A percentile compares a stretch with the other conserved stretches of the same genome.
Conservation (phyloP, 768 basidiomycete species). For the Inosperma sp. region DNA sequence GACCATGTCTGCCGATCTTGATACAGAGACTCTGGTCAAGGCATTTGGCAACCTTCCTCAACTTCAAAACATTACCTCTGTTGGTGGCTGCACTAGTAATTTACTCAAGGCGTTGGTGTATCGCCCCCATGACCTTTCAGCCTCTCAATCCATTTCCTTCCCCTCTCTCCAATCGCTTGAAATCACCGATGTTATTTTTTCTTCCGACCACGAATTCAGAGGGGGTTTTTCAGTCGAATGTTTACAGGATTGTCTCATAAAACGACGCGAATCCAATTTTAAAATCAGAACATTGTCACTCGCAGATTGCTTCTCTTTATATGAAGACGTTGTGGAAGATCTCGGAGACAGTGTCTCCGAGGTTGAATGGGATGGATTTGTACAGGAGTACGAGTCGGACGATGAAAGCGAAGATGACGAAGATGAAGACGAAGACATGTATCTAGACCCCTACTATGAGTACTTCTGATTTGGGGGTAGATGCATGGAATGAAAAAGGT, state of each 20-base stretch:
- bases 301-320: not conserved
- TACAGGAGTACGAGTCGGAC: not conserved
- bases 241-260: slow-evolving; percentile 3
- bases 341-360: slow-evolving; percentile 7
- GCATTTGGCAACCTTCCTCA: not conserved
- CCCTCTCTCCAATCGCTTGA: not conserved
- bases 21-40: not conserved
- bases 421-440: not conserved
- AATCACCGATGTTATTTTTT: not conserved
- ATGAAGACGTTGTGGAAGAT: not conserved
- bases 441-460: too few relatives aligned
- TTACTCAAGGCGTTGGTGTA: not conserved
- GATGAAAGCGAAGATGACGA: not conserved
- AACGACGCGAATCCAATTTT: slow-evolving; percentile 1
- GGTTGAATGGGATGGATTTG: slow-evolving; percentile 8
- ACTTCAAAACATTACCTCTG: not conserved
- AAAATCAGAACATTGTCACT: not conserved
- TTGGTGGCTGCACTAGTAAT: not conserved
- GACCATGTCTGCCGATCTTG: not conserved
- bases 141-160: not conserved
- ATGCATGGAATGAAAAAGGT: too few relatives aligned
- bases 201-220: not conserved
- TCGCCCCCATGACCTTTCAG: not conserved
- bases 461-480: too few relatives aligned
- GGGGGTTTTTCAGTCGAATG: not conserved